Evolutionary conservation across 2,329 filamentous ascomycete species (phyloP), one percentile per base, ranked within the genome.

Genomic region (Cryoendolithus antarcticus): DNA sequence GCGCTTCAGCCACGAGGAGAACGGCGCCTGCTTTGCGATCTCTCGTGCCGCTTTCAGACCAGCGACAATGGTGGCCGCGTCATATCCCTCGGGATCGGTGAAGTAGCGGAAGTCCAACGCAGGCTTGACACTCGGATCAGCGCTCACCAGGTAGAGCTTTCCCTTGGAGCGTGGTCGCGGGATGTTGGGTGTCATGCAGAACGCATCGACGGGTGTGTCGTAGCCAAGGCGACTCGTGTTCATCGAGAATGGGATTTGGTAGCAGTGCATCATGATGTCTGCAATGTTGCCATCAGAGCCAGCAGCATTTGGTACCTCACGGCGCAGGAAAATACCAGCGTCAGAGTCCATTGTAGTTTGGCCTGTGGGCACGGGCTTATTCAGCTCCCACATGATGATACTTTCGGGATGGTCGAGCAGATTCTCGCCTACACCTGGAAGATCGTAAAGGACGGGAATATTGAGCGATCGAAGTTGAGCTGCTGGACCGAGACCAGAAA

Each of bases 181-280:
- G 53, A 93, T 91, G 66, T 93, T 91, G 54, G 85, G 85, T 10
- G 85, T 91, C 80, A 91, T 91, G 74, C 85, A 91, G 69, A 93
- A 93, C 38, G 84, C 85, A 53, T 88, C 81, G 44, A 80, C 66
- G 35, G 75, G 75, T 31, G 67, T 67, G 52, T 78, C 75, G 59
- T 80, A 93, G 49, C 86, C 86, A 8, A 94, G 72, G 31, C 66
- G 78, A 40, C 72, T 66, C 1, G 86, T 94, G 71, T 93, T 93
- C 50, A 86, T 75, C 46, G 80, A 83, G 65, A 93, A 93, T 39
- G 86, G 86, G 50, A 93, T 93, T 64, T 93, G 86, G 69, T 93
- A 93, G 73, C 86, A 93, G 67, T 93, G 86, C 82, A 91, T 91
- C 86, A 93, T 93, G 54, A 93, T 66, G 56, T 94, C 86, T 47